Conservation (phyloP, 176 grass and related monocot genomes). For the Avena eriantha region DNA sequence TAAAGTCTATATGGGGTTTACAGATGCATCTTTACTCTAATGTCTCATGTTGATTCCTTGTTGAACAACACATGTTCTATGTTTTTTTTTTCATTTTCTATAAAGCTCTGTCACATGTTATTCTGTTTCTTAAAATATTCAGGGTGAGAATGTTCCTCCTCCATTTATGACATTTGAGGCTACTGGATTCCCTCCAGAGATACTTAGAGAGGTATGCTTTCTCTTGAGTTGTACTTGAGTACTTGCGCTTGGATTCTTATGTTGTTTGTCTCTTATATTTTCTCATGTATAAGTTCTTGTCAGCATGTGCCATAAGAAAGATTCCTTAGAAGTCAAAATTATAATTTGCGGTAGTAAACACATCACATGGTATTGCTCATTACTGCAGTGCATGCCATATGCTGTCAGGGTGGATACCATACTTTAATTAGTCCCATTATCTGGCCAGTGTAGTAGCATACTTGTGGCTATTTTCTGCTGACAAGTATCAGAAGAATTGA, state of each 20-base stretch:
- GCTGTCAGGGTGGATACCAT: slow-evolving; percentile 46
- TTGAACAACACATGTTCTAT: not conserved
- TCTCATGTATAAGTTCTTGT: slow-evolving; percentile 25
- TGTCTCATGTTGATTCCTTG: slow-evolving; percentile 24
- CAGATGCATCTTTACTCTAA: slow-evolving; percentile 24
- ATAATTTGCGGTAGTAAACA: slow-evolving; percentile 19
- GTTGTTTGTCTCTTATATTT: slow-evolving; percentile 18
- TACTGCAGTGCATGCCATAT: slow-evolving; percentile 51
- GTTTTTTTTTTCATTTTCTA: slow-evolving; percentile 30
- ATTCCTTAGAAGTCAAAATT: slow-evolving; percentile 25
- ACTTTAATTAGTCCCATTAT: slow-evolving; percentile 53
- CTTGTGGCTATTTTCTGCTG: slow-evolving; percentile 72
- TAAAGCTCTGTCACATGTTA: slow-evolving; percentile 45
- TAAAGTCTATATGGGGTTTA: slow-evolving; percentile 20
- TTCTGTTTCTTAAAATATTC: slow-evolving; percentile 49
- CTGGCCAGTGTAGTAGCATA: slow-evolving; percentile 65
- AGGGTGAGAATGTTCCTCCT: slow-evolving; percentile 93
- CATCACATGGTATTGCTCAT: slow-evolving; percentile 32
- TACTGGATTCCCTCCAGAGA: slow-evolving; percentile 94
- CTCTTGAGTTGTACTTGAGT: slow-evolving; percentile 28
- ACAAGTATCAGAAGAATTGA: slow-evolving; percentile 70
- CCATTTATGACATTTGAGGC: slow-evolving; percentile 99
- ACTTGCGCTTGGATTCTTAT: not conserved
- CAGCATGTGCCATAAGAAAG: not conserved
- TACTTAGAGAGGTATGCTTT: slow-evolving; percentile 87